phyloP scores from a whole-genome alignment of 2,329 filamentous ascomycete genomes.

The Cordyceps cateniannulata region DNA sequence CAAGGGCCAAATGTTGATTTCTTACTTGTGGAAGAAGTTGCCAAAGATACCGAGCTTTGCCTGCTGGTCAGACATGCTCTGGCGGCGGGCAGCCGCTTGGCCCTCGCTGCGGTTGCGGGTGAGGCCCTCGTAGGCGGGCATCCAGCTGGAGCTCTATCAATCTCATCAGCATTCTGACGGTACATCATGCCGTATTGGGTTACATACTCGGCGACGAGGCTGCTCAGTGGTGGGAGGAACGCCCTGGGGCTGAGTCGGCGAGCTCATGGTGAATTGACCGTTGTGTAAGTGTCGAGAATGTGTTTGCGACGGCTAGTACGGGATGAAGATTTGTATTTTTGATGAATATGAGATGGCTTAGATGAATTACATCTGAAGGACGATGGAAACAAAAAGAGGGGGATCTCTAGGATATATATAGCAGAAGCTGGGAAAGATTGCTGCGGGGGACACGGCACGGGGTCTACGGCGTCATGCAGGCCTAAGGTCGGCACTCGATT shows the following conservation, averaged over 20 bases:
- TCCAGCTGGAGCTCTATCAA: constrained; percentile 38
- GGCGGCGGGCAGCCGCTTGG: constrained; percentile 42
- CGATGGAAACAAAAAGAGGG: neutral
- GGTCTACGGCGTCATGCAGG: constrained; percentile 4
- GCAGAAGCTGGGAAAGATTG: neutral
- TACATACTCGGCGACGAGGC: constrained; percentile 4
- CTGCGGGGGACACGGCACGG: neutral
- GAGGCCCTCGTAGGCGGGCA: constrained; percentile 44
- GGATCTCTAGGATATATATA: neutral
- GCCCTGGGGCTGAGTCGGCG: neutral
- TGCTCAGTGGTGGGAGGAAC: neutral
- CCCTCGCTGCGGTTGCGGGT: constrained; percentile 42
- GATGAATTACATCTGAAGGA: neutral
- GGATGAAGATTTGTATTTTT: neutral
- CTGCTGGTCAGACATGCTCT: constrained; percentile 49
- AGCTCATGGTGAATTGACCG: neutral
- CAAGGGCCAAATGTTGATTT: neutral
- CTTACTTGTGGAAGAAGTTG: constrained; percentile 52
- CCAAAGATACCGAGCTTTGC: constrained; percentile 43
- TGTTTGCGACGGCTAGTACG: neutral
- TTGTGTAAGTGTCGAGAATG: neutral
- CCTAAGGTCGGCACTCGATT: neutral
- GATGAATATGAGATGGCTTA: neutral
- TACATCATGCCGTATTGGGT: no score
- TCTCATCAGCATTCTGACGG: neutral